Conservation (phyloP, 2,329 filamentous ascomycete species). For the Onygenales sp. region DNA sequence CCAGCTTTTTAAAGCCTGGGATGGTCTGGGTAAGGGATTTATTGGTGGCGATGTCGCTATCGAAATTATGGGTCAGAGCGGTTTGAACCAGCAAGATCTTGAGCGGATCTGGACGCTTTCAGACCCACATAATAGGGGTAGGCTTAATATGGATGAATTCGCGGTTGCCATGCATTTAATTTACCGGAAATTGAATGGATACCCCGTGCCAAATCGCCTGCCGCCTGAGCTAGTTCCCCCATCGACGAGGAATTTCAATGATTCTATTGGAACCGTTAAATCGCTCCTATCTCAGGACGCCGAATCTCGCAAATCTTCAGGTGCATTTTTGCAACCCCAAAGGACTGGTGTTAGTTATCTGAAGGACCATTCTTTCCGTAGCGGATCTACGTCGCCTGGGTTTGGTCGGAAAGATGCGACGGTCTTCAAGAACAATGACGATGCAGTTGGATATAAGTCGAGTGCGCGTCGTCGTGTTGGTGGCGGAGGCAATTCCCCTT, state of each 20-base stretch:
- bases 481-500: constrained; percentile 60
- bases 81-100: constrained; percentile 78
- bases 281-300: constrained; percentile 82
- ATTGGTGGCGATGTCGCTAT: constrained; percentile 89
- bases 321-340: constrained; percentile 83
- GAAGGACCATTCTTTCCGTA: constrained; percentile 86
- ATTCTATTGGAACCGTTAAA: constrained; percentile 89
- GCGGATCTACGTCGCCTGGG: constrained; percentile 47
- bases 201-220: constrained; percentile 76
- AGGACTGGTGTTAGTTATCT: constrained; percentile 97
- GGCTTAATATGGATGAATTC: constrained; percentile 92
- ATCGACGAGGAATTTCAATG: constrained; percentile 84
- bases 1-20: constrained; percentile 90
- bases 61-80: constrained; percentile 95
- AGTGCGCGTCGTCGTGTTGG: constrained; percentile 82
- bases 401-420: constrained; percentile 81
- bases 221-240: constrained; percentile 90
- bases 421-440: constrained; percentile 92
- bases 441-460: constrained; percentile 83
- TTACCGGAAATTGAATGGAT: constrained; percentile 92
- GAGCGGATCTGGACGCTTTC: constrained; percentile 92
- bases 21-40: constrained; percentile 84
- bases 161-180: constrained; percentile 98
- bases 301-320: constrained; percentile 76
- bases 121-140: constrained; percentile 87